Evolutionary conservation across 1,284 basidiomycete genomes (phyloP).

Genomic region (Leccinum subrobustum): DNA sequence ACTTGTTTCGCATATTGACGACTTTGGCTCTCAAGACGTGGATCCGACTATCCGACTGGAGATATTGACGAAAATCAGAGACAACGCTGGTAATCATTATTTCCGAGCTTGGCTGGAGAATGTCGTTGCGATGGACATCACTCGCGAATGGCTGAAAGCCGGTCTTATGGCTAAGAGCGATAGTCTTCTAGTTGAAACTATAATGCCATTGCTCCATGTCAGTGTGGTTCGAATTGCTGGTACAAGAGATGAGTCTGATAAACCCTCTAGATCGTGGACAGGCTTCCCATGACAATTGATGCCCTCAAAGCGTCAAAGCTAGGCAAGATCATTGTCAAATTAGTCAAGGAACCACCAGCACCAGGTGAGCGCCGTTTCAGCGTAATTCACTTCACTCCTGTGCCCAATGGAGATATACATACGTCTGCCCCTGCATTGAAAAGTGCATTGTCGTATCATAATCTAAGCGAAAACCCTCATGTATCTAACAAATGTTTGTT

Average conservation of each 20-base stretch:
- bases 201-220: slow-evolving; percentile 82
- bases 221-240: slow-evolving; percentile 35
- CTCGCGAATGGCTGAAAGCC: slow-evolving; percentile 75
- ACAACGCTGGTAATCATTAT: slow-evolving; percentile 79
- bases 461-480: slow-evolving; percentile 44
- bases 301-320: slow-evolving; percentile 67
- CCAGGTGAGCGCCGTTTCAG: slow-evolving; percentile 55
- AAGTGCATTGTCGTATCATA: slow-evolving; percentile 36
- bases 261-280: slow-evolving; percentile 67
- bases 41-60: slow-evolving; percentile 61
- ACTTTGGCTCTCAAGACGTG: slow-evolving; percentile 61
- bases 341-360: slow-evolving; percentile 66
- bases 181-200: slow-evolving; percentile 60
- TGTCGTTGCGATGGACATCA: slow-evolving; percentile 64
- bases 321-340: slow-evolving; percentile 71
- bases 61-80: slow-evolving; percentile 73
- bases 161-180: slow-evolving; percentile 56
- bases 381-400: slow-evolving; percentile 17
- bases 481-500: slow-evolving; percentile 65
- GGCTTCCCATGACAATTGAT: slow-evolving; percentile 69
- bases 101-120: slow-evolving; percentile 82
- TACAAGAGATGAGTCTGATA: slow-evolving; percentile 20
- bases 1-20: slow-evolving; percentile 53
- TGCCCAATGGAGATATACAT: slow-evolving; percentile 31
- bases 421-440: slow-evolving; percentile 26